phyloP scores from a whole-genome alignment of 768 basidiomycete genomes.

The Hemileccinum rubropunctum region DNA sequence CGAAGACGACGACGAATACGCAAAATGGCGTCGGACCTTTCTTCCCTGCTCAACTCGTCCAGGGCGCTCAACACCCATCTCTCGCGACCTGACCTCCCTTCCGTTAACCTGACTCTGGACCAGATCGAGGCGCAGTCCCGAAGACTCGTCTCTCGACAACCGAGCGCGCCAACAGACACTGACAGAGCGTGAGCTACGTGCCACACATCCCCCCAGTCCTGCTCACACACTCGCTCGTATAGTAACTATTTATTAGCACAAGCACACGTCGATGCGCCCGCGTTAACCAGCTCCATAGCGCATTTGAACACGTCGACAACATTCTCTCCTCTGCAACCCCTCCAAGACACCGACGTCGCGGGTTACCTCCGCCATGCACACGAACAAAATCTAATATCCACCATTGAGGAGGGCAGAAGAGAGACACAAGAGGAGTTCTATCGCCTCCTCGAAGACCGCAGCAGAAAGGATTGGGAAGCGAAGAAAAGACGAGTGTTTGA shows the following conservation, averaged over 20 bases:
- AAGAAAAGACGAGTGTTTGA: slow-evolving; percentile 90
- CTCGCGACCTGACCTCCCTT: slow-evolving; percentile 77
- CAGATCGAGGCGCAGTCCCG: slow-evolving; percentile 94
- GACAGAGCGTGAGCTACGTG: slow-evolving; percentile 64
- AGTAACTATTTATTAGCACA: slow-evolving; percentile 93
- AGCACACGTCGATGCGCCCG: slow-evolving; percentile 91
- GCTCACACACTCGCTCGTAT: slow-evolving; percentile 1
- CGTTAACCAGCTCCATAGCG: slow-evolving; percentile 78
- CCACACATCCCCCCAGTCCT: slow-evolving; percentile 5
- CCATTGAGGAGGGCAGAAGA: slow-evolving; percentile 86
- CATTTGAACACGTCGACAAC: slow-evolving; percentile 78
- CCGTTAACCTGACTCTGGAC: slow-evolving; percentile 86
- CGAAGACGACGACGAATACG: not conserved
- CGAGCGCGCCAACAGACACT: slow-evolving; percentile 57
- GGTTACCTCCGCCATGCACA: slow-evolving; percentile 95
- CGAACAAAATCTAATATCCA: slow-evolving; percentile 91
- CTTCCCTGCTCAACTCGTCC: slow-evolving; percentile 68
- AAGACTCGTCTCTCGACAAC: slow-evolving; percentile 72
- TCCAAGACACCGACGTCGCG: slow-evolving; percentile 92
- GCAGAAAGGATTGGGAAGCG: slow-evolving; percentile 82
- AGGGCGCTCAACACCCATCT: slow-evolving; percentile 76
- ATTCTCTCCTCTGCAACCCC: slow-evolving; percentile 84
- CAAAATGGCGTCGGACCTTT: slow-evolving; percentile 47
- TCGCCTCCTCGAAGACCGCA: slow-evolving; percentile 69
- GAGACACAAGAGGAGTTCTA: slow-evolving; percentile 88